Base-by-base conservation (phyloP, 371 early-diverging fungal species). In the Mucor circinelloides region DNA sequence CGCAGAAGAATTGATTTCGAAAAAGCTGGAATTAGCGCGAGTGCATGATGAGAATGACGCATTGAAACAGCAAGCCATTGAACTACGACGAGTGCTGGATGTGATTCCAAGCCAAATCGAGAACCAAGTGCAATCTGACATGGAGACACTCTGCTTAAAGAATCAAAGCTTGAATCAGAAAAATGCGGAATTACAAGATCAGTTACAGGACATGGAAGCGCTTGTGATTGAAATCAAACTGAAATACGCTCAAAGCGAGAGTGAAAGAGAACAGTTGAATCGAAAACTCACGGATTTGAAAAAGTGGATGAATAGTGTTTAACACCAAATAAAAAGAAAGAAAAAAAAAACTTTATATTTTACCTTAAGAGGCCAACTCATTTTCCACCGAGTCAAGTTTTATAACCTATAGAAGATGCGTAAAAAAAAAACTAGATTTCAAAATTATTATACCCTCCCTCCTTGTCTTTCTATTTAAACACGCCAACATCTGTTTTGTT, bases 141-240 rank as follows among this genome's bases (percentile, higher is more conserved):
- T 96, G 86, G 89, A 95, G 32, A 63, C 73, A 25, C 78, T 97
- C 32, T 86, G 90, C 21, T 56, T 82, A 13, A 93, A 94, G 77
- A 96, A 96, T 69, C 79, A 89, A 46, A 86, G 84, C 34, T 80
- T 94, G 25, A 82, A 88, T 19, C 71, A 86, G 57, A 80, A 83
- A 64, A 94, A 94, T 72, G 87, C 87, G 54, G 83, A 85, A 57
- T 81, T 96, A 56, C 90, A 92, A 73, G 95, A 95, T 54, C 85
- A 87, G 52, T 68, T 93, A 52, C 85, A 77, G 0, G 78, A 89
- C 52, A 73, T 95, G 78, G 92, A 94, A 75, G 80, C 81, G 8
- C 68, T 87, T 62, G 72, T 95, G 60, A 81, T 88, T 23, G 89
- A 87, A 68, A 88, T 89, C 68, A 93, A 93, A 72, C 73, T 86